phyloP scores from a whole-genome alignment of 805 yeast species.

The Candida pini region DNA sequence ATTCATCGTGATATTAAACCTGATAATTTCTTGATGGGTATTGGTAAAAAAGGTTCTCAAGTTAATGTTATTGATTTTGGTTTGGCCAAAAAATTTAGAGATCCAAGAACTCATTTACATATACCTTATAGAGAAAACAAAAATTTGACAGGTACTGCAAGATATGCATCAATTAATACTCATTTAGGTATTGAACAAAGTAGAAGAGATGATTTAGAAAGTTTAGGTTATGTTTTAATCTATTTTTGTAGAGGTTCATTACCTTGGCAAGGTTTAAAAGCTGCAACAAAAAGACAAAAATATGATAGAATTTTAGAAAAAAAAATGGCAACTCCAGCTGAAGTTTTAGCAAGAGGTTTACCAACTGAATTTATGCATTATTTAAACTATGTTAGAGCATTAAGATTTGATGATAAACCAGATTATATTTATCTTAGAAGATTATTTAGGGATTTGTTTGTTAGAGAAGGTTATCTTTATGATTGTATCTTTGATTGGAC shows the following conservation, averaged over 20 bases:
- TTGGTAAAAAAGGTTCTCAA: constrained; percentile 90
- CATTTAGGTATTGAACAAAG: constrained; percentile 96
- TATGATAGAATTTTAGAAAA: constrained; percentile 95
- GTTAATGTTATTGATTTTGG: constrained; percentile 95
- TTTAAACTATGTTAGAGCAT: constrained; percentile 80
- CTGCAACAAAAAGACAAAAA: constrained; percentile 94
- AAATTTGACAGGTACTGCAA: constrained; percentile 94
- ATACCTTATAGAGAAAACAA: constrained; percentile 96
- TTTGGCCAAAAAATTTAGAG: constrained; percentile 87
- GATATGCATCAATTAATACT: constrained; percentile 92
- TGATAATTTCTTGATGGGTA: constrained; percentile 81
- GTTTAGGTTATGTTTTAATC: constrained; percentile 88
- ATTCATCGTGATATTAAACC: constrained; percentile 83
- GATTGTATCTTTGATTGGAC: constrained; percentile 98
- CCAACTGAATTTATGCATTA: constrained; percentile 88
- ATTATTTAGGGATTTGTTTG: constrained; percentile 81
- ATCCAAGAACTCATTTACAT: constrained; percentile 89
- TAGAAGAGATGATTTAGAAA: constrained; percentile 94
- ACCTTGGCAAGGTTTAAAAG: constrained; percentile 99
- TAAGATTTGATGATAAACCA: constrained; percentile 94
- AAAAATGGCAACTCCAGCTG: constrained; percentile 86
- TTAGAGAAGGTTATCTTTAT: constrained; percentile 82
- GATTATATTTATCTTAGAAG: constrained; percentile 87
- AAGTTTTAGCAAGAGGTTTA: constrained; percentile 81
- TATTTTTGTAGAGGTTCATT: constrained; percentile 93